Percentiles rank a stretch among this genome's conserved stretches.
Conservation (phyloP, 2,329 filamentous ascomycete genomes). For the Arthrobotrys sinensis region DNA sequence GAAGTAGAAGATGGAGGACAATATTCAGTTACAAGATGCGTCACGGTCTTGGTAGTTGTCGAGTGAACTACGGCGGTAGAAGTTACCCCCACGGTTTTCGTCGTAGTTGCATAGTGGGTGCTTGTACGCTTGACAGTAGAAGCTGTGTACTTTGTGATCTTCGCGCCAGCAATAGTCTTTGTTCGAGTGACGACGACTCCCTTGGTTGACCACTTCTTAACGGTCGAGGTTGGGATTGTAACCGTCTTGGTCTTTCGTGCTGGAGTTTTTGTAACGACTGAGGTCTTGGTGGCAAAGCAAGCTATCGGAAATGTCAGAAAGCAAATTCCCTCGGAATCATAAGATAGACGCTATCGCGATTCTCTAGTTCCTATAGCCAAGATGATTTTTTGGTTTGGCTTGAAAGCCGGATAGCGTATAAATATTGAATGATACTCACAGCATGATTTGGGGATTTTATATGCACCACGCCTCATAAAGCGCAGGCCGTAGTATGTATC, state of each 20-base stretch:
- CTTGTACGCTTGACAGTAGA: background rate
- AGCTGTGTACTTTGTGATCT: slow-evolving; percentile 13
- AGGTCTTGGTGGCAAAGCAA: slow-evolving; percentile 8
- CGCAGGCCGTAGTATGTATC: background rate
- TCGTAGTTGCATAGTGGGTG: slow-evolving; percentile 7
- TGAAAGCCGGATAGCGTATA: too few relatives aligned
- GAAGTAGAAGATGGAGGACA: too few relatives aligned
- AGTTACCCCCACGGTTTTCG: slow-evolving; percentile 13
- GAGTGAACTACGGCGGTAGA: slow-evolving; percentile 1
- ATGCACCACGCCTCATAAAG: background rate
- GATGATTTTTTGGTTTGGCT: too few relatives aligned
- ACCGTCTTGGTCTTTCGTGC: slow-evolving; percentile 8
- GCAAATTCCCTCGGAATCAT: too few relatives aligned
- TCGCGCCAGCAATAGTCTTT: slow-evolving; percentile 15
- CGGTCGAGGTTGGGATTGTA: slow-evolving; percentile 5
- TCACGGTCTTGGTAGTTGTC: slow-evolving; percentile 16
- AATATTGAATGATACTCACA: too few relatives aligned
- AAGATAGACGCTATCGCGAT: too few relatives aligned
- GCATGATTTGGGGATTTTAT: slow-evolving; percentile 10
- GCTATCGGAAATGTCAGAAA: background rate
- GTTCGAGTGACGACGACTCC: background rate
- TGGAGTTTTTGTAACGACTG: slow-evolving; percentile 4
- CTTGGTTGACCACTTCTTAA: slow-evolving; percentile 19
- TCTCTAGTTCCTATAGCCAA: too few relatives aligned
- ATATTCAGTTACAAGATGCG: background rate